phyloP scores from a whole-genome alignment of 176 grass and related monocot species.

The Oryza australiensis region DNA sequence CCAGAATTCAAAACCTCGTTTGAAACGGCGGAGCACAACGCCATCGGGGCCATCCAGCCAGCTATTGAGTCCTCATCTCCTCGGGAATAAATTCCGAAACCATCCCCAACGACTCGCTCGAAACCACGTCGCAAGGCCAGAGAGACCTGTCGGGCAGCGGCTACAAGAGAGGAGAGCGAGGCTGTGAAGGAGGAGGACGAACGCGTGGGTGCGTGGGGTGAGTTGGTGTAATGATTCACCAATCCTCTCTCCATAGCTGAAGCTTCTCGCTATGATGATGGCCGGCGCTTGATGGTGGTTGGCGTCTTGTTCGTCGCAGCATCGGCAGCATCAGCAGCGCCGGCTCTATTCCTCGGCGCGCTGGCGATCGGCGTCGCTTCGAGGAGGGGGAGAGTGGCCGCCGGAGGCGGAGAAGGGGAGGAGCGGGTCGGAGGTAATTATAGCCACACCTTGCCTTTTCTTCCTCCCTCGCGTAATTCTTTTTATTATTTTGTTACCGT shows the following conservation, averaged over 20 bases:
- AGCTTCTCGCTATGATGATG: background rate
- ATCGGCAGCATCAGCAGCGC: background rate
- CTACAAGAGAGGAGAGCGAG: background rate
- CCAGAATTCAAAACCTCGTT: conserved; percentile 56
- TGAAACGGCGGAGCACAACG: background rate
- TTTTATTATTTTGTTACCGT: background rate
- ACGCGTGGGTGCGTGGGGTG: conserved; percentile 11
- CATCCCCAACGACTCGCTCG: conserved; percentile 33
- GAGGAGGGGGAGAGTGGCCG: background rate
- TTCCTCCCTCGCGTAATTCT: background rate
- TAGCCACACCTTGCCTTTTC: background rate
- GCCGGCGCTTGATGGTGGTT: conserved; percentile 1
- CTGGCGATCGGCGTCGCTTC: conserved; percentile 38
- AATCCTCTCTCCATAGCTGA: background rate
- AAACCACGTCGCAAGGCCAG: conserved; percentile 34
- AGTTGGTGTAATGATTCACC: conserved; percentile 30
- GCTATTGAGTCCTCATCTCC: background rate
- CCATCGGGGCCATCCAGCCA: background rate
- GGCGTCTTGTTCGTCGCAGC: conserved; percentile 30
- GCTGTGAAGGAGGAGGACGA: background rate
- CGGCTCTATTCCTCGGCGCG: conserved; percentile 30
- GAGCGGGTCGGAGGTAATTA: conserved; percentile 21
- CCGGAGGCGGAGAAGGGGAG: background rate
- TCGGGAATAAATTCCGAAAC: conserved; percentile 49
- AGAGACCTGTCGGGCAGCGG: conserved; percentile 41